A percentile compares a stretch with the other conserved stretches of the same genome.
These are phyloP conservation scores for Mycena sp. DNA, from an alignment of 1,284 basidiomycete genomes.

Conservation along the genomic window DNA sequence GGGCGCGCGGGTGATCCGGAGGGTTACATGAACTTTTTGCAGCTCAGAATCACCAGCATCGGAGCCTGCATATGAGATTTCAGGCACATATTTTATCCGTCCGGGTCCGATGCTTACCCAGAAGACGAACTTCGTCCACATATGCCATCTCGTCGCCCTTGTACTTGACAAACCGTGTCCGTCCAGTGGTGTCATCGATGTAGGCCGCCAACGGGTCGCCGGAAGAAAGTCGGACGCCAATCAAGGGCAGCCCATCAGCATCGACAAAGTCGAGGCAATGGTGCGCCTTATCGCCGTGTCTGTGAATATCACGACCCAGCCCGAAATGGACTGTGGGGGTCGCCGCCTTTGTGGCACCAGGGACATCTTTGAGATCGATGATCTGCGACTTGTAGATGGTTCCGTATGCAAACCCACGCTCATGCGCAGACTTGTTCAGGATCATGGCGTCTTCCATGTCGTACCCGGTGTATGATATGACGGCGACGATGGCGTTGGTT, in stretches of 20 bases:
- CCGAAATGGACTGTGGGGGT: constrained; percentile 85
- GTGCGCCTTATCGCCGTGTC: constrained; percentile 64
- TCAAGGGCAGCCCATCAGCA: constrained; percentile 84
- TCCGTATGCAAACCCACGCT: constrained; percentile 97
- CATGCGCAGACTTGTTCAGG: constrained; percentile 98
- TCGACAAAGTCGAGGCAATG: constrained; percentile 74
- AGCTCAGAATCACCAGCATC: constrained; percentile 90
- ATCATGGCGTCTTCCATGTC: constrained; percentile 99
- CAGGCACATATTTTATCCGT: background rate
- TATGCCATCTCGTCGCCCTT: constrained; percentile 96
- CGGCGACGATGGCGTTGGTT: constrained; percentile 97
- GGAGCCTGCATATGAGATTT: constrained; percentile 59
- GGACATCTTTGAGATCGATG: constrained; percentile 88
- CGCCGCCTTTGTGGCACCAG: constrained; percentile 67
- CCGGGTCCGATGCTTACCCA: constrained; percentile 65
- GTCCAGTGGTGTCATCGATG: constrained; percentile 86
- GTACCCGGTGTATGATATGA: constrained; percentile 99
- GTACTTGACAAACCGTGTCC: constrained; percentile 92
- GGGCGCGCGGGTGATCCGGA: constrained; percentile 94
- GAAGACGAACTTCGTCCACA: constrained; percentile 91
- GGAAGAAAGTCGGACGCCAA: constrained; percentile 76
- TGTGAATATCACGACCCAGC: constrained; percentile 80
- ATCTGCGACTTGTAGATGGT: constrained; percentile 97
- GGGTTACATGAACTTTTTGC: constrained; percentile 94
- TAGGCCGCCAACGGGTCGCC: constrained; percentile 91